phyloP scores from a whole-genome alignment of 202 grass and related monocot species.

The Eragrostis tef region DNA sequence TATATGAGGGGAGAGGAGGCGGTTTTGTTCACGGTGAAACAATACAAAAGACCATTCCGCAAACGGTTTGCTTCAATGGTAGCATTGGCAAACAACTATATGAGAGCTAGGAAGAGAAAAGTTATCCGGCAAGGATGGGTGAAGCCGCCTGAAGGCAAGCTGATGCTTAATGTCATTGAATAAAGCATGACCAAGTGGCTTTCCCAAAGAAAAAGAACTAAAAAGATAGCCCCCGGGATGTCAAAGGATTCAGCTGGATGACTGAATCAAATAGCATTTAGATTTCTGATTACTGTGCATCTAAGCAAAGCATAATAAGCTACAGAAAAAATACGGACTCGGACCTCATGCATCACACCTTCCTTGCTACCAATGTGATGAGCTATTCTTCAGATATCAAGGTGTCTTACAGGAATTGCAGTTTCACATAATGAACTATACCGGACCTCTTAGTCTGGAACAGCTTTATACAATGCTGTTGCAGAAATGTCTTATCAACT shows the following conservation, averaged over 20 bases:
- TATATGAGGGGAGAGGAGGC: background rate
- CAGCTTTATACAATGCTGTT: constrained; percentile 40
- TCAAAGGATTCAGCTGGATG: background rate
- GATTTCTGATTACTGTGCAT: background rate
- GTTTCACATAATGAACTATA: constrained; percentile 39
- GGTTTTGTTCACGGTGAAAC: constrained; percentile 55
- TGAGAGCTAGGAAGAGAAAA: too few relatives aligned
- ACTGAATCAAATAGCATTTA: background rate
- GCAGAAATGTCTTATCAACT: constrained; percentile 43
- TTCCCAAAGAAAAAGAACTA: background rate
- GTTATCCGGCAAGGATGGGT: too few relatives aligned
- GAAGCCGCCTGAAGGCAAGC: too few relatives aligned
- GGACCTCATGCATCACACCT: background rate
- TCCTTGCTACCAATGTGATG: constrained; percentile 1
- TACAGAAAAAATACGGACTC: constrained; percentile 15
- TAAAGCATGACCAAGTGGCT: constrained; percentile 37
- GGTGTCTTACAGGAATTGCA: constrained; percentile 23
- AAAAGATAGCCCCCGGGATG: background rate
- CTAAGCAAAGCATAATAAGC: background rate
- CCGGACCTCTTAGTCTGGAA: constrained; percentile 20
- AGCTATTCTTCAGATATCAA: constrained; percentile 44
- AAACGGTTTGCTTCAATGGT: too few relatives aligned
- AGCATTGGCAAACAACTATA: too few relatives aligned
- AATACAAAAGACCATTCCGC: constrained; percentile 39
- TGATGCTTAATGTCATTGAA: constrained; percentile 42